phyloP scores from a whole-genome alignment of 345 rosid species.

The Dovyalis caffra region DNA sequence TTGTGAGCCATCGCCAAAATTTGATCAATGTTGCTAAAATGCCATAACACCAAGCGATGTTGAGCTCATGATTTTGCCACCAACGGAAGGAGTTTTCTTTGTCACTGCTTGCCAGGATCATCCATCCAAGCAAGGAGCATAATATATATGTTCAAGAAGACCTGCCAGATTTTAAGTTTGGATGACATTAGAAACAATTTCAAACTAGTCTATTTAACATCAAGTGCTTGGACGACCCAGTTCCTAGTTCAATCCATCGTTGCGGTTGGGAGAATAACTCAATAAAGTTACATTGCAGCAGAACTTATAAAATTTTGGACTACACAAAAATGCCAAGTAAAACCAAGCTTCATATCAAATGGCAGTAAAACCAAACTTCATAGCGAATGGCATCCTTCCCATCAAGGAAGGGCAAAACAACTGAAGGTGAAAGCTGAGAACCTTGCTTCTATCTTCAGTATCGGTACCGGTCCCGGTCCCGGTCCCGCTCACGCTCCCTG shows the following conservation, averaged over 20 bases:
- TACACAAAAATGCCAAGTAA: neutral
- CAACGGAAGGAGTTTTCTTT: neutral
- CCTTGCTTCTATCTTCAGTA: conserved; percentile 7
- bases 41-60: neutral
- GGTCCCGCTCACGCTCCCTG: conserved; percentile 42
- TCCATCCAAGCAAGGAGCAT: neutral
- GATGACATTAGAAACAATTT: neutral
- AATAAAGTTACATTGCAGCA: neutral
- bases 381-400: neutral
- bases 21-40: neutral
- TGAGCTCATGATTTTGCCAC: neutral
- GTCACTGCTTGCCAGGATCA: neutral
- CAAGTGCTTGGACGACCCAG: neutral
- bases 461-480: conserved; percentile 31
- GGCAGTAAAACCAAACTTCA: neutral
- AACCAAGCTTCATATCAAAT: neutral
- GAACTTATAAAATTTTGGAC: neutral
- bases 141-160: neutral
- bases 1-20: neutral
- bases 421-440: neutral
- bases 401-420: neutral
- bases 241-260: neutral
- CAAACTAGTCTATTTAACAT: neutral
- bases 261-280: neutral
- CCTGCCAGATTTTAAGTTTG: neutral